Evolutionary conservation across 768 basidiomycete species (phyloP).

Genomic region (Trametes cubensis): DNA sequence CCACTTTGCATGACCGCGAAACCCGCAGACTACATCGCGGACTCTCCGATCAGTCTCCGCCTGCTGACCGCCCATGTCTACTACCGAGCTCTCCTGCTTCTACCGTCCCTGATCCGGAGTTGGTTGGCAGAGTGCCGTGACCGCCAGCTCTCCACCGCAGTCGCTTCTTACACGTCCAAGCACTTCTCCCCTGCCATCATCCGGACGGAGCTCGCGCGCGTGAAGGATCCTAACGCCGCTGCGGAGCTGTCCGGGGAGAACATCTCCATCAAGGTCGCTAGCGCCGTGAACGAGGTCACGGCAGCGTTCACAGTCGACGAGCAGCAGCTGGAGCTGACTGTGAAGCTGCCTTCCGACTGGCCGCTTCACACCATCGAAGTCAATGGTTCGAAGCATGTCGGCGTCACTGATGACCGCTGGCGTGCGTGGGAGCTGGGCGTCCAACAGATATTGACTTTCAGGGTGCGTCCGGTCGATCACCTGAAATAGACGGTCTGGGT

Average conservation of each 20-base stretch:
- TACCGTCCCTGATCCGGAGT: constrained; percentile 82
- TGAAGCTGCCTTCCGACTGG: constrained; percentile 89
- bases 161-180: constrained; percentile 77
- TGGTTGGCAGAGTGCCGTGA: constrained; percentile 92
- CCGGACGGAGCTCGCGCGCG: constrained; percentile 73
- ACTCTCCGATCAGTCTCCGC: constrained; percentile 51
- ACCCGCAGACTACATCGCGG: constrained; percentile 58
- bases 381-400: constrained; percentile 80
- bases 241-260: constrained; percentile 75
- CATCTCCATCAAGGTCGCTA: constrained; percentile 75
- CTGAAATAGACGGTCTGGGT: background rate
- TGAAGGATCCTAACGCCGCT: constrained; percentile 56
- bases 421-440: constrained; percentile 91
- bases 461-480: constrained; percentile 53
- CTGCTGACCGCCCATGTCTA: constrained; percentile 86
- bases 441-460: constrained; percentile 86
- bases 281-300: constrained; percentile 75
- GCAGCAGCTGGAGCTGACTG: constrained; percentile 84
- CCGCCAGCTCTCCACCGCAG: constrained; percentile 76
- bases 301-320: constrained; percentile 91
- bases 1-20: background rate
- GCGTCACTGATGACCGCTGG: constrained; percentile 90
- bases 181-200: constrained; percentile 92
- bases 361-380: constrained; percentile 88
- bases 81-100: constrained; percentile 79